These are phyloP conservation scores for Trypanosoma caninum DNA, from an alignment of 208 protist species.

Conservation along the genomic window DNA sequence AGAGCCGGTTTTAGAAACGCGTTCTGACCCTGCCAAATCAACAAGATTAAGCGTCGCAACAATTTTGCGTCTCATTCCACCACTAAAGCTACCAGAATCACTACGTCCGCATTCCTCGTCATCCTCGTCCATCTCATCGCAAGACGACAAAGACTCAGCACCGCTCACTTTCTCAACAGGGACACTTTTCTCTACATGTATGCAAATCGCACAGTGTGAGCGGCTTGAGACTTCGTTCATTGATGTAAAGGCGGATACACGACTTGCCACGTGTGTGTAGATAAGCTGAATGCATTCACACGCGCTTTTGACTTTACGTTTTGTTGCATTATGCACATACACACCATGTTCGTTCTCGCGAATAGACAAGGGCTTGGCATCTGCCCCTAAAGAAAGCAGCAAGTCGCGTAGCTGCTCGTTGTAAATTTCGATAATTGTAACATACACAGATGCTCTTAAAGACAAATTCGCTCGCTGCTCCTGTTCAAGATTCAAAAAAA, in stretches of 20 bases:
- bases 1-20: conserved; percentile 91
- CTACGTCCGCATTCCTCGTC: background rate
- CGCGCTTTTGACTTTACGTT: conserved; percentile 40
- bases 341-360: conserved; percentile 77
- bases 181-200: conserved; percentile 82
- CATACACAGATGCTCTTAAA: conserved; percentile 33
- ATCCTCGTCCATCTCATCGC: conserved; percentile 7
- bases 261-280: conserved; percentile 35
- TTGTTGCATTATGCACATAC: conserved; percentile 77
- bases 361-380: conserved; percentile 42
- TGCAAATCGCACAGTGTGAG: conserved; percentile 95
- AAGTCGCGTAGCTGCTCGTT: conserved; percentile 87
- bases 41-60: conserved; percentile 91
- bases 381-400: conserved; percentile 25
- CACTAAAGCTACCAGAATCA: no score
- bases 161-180: conserved; percentile 5
- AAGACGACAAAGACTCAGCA: background rate
- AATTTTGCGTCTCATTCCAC: conserved; percentile 23
- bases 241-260: conserved; percentile 73
- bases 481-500: conserved; percentile 48
- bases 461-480: conserved; percentile 37
- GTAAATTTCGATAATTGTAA: conserved; percentile 78
- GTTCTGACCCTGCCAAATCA: conserved; percentile 91
- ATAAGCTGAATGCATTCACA: conserved; percentile 65
- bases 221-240: conserved; percentile 94